Evolutionary conservation across 192 early-diverging fungal genomes (phyloP), one percentile per base, ranked within the genome.

Genomic region (Gorgonomyces haynaldii): DNA sequence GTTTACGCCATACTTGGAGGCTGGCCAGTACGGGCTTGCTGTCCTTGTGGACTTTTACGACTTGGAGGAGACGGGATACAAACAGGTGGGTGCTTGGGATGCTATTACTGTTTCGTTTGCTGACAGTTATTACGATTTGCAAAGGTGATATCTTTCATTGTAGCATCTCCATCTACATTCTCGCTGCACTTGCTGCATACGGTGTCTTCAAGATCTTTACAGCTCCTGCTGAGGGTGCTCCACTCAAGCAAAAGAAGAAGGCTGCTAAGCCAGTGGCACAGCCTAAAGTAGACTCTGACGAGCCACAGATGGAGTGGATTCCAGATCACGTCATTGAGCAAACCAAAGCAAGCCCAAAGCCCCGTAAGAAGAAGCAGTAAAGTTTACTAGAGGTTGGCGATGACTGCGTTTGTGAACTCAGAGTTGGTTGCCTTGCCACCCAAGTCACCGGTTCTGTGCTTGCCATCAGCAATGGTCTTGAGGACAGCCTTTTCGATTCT

Each of bases 401-500:
- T 95, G 42, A 98, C 83, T 17, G 74, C 86, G 9, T 88, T 65
- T 6, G 94, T 98, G 75, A 87, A 98, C 62, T 86, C 70, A 13
- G 85, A 84, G 81, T 86, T 92, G 60, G 88, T 81, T 8, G 91
- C 67, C 54, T 69, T 79, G 48, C 94, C 94, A 46, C 89, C 89
- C 19, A 98, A 72, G 76, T 98, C 94, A 20, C 86, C 89, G 25
- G 94, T 98, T 52, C 85, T 78, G 35, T 57, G 54, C 76, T 85
- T 81, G 62, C 91, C 89, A 37, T 92, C 87, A 56, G 91, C 88
- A 67, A 98, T 94, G 47, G 92, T 94, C 50, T 72, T 78, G 32
- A 98, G 69, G n/a, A 91, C 88, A 40, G 95, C 89, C 40, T 61
- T 54, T 66, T 98, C 89, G 64, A 98, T 92, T 44, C 68, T 68